Base-by-base conservation (phyloP, 2,329 filamentous ascomycete species). In the Triangularia verruculosa region DNA sequence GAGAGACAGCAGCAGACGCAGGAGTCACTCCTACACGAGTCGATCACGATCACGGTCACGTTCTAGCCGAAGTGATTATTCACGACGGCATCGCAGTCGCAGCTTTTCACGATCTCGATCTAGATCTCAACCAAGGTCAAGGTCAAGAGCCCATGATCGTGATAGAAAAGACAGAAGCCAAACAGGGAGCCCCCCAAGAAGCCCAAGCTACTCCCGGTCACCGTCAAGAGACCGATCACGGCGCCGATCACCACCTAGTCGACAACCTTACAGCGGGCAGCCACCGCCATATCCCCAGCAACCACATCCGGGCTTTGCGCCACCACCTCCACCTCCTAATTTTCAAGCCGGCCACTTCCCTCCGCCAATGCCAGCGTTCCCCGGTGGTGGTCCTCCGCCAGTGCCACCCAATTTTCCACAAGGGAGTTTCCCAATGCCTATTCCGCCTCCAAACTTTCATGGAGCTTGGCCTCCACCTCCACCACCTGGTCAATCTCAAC, bases 381-480 rank as follows among this genome's bases (percentile, higher is more conserved):
- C 30, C 30, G 30, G 30, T 6, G 9, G 30, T 12, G 9, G 30
- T 12, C 9, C 30, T 12, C 30, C 27, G 27, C 27, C 30, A 32
- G 13, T 32, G 30, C 30, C 30, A 11, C 30, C 39, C 6, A 47
- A 47, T 12, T 47, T 20, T 20, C 39, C n/a, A 47, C 7, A 9
- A 6, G 39, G n/a, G 7, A 17, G 39, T 3, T 20, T 20, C 3
- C 39, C 39, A 9, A 47, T 47, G n/a, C n/a, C 51, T 4, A 25
- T 54, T 5, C 77, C 74, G 0, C 77, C 77, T 9, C 68, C 69
- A 13, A 77, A 77, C 4, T 80, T 77, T 59, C 73, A 75, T 57
- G 79, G 78, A 2, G 73, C 75, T 11, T 82, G 80, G 79, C 79
- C 75, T 7, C 74, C 74, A 6, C 71, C 76, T 3, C 76, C 77